These are phyloP conservation scores for Nymphaea colorata DNA, from an alignment of 164 flowering plant species.

Conservation along the genomic window DNA sequence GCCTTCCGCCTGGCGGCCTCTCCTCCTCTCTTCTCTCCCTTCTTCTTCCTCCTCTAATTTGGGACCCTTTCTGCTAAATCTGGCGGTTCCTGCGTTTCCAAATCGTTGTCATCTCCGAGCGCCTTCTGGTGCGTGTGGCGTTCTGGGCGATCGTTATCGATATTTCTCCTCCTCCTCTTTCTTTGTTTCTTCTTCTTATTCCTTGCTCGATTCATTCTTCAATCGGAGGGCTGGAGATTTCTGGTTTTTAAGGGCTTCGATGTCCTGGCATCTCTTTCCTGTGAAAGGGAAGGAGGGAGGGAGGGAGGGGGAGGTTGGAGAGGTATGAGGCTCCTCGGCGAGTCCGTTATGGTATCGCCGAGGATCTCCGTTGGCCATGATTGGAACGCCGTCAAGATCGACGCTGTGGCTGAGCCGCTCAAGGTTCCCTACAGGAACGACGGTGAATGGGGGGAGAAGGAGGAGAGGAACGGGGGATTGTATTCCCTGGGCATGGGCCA, in stretches of 20 bases:
- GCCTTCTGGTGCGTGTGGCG: too few species aligned
- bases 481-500: not conserved
- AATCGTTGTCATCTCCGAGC: too few species aligned
- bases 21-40: too few species aligned
- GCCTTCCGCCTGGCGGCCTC: too few species aligned
- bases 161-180: not conserved
- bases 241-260: too few species aligned
- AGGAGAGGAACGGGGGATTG: not conserved
- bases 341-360: not conserved
- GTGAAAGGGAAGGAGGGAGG: not conserved
- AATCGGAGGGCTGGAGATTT: too few species aligned
- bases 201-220: not conserved
- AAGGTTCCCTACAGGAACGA: not conserved
- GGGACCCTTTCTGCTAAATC: too few species aligned
- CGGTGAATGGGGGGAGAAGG: conserved; percentile 1
- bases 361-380: not conserved
- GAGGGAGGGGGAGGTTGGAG: not conserved
- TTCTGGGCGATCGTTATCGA: too few species aligned
- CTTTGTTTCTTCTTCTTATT: not conserved
- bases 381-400: not conserved
- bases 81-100: too few species aligned
- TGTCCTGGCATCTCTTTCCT: too few species aligned
- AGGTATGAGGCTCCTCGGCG: not conserved
- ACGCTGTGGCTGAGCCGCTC: not conserved
- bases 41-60: too few species aligned